These are phyloP conservation scores for Thamnidium elegans DNA, from an alignment of 192 early-diverging fungal species.

Conservation along the genomic window DNA sequence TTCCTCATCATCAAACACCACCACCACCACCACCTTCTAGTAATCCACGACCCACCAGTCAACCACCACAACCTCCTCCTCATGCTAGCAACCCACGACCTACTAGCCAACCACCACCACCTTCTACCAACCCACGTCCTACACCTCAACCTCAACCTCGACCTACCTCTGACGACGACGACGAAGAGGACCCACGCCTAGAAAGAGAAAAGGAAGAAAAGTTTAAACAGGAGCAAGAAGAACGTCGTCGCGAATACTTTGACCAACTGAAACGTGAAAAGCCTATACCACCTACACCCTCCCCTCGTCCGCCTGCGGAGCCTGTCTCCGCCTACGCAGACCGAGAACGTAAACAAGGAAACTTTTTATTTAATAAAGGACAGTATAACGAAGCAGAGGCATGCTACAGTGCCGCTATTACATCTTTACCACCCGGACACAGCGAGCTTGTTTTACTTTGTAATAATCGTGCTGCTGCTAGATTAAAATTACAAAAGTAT, in stretches of 20 bases:
- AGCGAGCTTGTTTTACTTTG: slow-evolving; percentile 58
- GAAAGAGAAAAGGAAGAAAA: not conserved
- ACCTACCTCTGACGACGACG: slow-evolving; percentile 37
- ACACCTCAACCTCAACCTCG: not conserved
- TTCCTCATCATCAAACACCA: not conserved
- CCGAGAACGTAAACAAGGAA: slow-evolving; percentile 55
- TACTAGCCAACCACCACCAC: not conserved
- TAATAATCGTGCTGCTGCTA: slow-evolving; percentile 84
- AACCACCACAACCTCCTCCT: slow-evolving; percentile 27
- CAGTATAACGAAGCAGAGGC: slow-evolving; percentile 81
- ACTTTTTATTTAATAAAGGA: slow-evolving; percentile 83
- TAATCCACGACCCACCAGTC: slow-evolving; percentile 28
- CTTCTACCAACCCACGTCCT: not conserved
- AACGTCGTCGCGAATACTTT: not conserved
- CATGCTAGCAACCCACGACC: not conserved
- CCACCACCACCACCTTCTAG: not conserved
- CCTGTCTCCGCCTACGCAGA: slow-evolving; percentile 40
- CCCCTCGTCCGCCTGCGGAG: slow-evolving; percentile 37
- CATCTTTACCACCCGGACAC: slow-evolving; percentile 60
- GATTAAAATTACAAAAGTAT: slow-evolving; percentile 83
- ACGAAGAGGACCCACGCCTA: not conserved
- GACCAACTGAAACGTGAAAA: slow-evolving; percentile 8
- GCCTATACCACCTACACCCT: not conserved
- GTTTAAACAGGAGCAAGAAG: too few relatives aligned
- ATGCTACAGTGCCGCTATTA: slow-evolving; percentile 68